Percentiles rank a stretch among this genome's conserved stretches.
phyloP scores from a whole-genome alignment of 2,329 filamentous ascomycete species.

The Colletotrichum incanum region DNA sequence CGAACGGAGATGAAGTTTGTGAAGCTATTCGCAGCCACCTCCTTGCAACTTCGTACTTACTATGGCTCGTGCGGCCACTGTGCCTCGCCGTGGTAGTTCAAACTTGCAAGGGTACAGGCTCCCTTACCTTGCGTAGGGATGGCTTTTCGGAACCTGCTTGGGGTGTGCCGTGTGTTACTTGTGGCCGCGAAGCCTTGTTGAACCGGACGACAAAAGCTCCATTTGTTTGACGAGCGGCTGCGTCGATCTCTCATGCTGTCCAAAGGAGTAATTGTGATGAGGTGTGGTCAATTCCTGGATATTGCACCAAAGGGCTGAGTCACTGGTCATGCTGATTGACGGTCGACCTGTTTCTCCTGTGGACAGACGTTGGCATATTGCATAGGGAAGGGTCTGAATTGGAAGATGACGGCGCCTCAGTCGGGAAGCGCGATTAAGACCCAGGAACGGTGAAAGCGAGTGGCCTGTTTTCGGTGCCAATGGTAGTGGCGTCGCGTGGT shows the following conservation, averaged over 20 bases:
- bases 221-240: too few species aligned
- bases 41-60: constrained; percentile 29
- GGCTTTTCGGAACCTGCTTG: not conserved
- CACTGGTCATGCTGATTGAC: not conserved
- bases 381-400: not conserved
- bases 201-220: too few species aligned
- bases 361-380: constrained; percentile 6
- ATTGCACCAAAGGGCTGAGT: not conserved
- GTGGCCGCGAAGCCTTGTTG: too few species aligned
- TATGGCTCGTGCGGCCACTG: constrained; percentile 20
- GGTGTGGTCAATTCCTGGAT: not conserved
- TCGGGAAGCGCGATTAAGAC: constrained; percentile 7
- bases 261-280: not conserved
- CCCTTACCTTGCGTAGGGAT: not conserved
- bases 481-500: constrained; percentile 5
- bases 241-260: too few species aligned
- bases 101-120: constrained; percentile 2
- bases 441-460: constrained; percentile 3
- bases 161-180: too few species aligned
- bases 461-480: constrained; percentile 23
- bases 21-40: constrained; percentile 41
- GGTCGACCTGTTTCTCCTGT: not conserved
- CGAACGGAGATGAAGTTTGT: constrained; percentile 35
- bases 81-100: constrained; percentile 5
- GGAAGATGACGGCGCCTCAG: constrained; percentile 6